A percentile compares a stretch with the other conserved stretches of the same genome.
These are phyloP conservation scores for Phialemonium atrogriseum DNA, from an alignment of 2,329 filamentous ascomycete species.

Conservation along the genomic window DNA sequence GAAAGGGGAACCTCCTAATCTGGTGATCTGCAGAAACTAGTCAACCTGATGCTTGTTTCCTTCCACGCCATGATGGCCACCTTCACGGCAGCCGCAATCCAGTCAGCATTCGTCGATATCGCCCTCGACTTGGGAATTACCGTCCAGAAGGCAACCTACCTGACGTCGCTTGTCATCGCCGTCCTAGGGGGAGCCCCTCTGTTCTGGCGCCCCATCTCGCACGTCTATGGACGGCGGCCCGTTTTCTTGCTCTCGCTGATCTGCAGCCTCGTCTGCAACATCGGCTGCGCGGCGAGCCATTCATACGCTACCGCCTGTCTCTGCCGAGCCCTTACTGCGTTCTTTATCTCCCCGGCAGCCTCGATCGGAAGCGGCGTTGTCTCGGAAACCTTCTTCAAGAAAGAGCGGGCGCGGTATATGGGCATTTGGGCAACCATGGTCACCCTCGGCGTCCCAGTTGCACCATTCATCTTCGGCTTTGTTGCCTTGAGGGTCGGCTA, in stretches of 20 bases:
- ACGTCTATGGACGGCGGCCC: conserved; percentile 44
- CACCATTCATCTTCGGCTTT: conserved; percentile 29
- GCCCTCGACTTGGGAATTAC: conserved; percentile 38
- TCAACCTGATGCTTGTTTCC: conserved; percentile 44
- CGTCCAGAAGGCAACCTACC: conserved; percentile 40
- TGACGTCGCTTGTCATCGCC: conserved; percentile 47
- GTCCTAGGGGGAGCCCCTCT: conserved; percentile 44
- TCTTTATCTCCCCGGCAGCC: conserved; percentile 46
- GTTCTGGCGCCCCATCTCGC: conserved; percentile 48
- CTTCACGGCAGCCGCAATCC: conserved; percentile 45
- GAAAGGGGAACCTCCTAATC: no score
- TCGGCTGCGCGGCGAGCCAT: conserved; percentile 42
- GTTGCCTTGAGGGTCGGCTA: conserved; percentile 44
- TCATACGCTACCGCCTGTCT: conserved; percentile 40
- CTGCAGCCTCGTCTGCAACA: conserved; percentile 37
- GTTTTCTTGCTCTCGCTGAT: conserved; percentile 43
- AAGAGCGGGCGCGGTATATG: conserved; percentile 44
- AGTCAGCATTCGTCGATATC: conserved; percentile 45
- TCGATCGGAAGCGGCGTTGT: conserved; percentile 48
- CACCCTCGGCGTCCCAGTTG: conserved; percentile 17
- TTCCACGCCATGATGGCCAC: conserved; percentile 50
- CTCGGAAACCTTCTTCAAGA: conserved; percentile 48
- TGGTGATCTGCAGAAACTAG: conserved; percentile 34
- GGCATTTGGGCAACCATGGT: conserved; percentile 43
- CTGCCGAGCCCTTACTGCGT: conserved; percentile 43